These are phyloP conservation scores for Cercis canadensis DNA, from an alignment of 306 rosid species.

Conservation along the genomic window DNA sequence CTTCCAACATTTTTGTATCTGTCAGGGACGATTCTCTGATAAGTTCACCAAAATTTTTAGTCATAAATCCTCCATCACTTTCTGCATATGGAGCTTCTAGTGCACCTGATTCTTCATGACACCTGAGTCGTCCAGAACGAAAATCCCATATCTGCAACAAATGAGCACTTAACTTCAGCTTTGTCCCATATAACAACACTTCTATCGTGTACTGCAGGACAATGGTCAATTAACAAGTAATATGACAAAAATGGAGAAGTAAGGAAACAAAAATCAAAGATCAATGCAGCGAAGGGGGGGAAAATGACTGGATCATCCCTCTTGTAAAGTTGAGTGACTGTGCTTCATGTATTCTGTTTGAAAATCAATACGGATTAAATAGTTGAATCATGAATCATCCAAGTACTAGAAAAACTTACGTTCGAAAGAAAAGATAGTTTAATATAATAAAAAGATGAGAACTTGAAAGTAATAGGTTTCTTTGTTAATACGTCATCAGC, in stretches of 20 bases:
- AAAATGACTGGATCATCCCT: not conserved
- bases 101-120: conserved; percentile 45
- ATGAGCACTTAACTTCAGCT: conserved; percentile 25
- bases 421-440: not conserved
- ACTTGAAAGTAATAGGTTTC: not conserved
- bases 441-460: not conserved
- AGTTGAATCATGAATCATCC: not conserved
- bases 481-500: not conserved
- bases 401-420: not conserved
- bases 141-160: conserved; percentile 75
- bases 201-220: not conserved
- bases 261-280: not conserved
- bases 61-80: conserved; percentile 47
- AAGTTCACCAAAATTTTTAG: conserved; percentile 53
- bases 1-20: conserved; percentile 46
- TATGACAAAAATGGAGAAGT: not conserved
- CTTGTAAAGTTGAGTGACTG: too few species aligned
- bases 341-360: too few species aligned
- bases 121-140: conserved; percentile 53
- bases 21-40: conserved; percentile 48
- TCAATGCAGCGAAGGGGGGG: not conserved
- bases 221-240: too few species aligned
- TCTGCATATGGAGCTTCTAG: conserved; percentile 54
- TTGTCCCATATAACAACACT: not conserved
- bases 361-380: not conserved